Conservation (phyloP, 352 stramenopile species). For the Phytophthora rubi region DNA sequence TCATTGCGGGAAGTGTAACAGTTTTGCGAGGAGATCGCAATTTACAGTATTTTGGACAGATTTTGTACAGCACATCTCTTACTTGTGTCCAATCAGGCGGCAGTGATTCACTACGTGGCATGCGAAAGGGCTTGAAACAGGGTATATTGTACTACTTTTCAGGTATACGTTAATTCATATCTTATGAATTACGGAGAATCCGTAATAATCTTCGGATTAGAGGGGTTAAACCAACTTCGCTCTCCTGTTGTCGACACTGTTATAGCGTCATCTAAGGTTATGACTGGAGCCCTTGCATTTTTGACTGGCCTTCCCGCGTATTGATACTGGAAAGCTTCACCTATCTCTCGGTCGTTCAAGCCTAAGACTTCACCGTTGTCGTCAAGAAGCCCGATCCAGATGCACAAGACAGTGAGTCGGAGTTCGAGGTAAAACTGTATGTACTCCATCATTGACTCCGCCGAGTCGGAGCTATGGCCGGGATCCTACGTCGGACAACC, state of each 20-base stretch:
- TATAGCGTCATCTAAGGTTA: too few relatives aligned
- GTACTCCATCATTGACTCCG: background rate
- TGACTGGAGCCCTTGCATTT: too few relatives aligned
- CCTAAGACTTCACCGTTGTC: too few relatives aligned
- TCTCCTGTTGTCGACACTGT: too few relatives aligned
- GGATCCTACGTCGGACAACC: conserved; percentile 18
- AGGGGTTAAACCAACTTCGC: too few relatives aligned
- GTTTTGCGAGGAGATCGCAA: conserved; percentile 18
- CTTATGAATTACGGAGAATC: background rate
- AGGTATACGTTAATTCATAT: background rate
- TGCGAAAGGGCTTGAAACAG: conserved; percentile 7
- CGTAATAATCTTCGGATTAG: background rate
- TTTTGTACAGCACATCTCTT: conserved; percentile 1
- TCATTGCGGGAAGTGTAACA: background rate
- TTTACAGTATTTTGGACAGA: background rate
- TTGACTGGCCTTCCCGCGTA: too few relatives aligned
- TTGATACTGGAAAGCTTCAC: too few relatives aligned
- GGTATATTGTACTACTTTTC: conserved; percentile 8
- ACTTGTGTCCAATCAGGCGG: background rate
- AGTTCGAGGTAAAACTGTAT: conserved; percentile 9
- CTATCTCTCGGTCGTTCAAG: too few relatives aligned
- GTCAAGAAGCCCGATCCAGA: too few relatives aligned
- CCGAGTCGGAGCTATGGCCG: conserved; percentile 8
- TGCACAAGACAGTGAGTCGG: background rate
- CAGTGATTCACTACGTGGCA: background rate